Conservation (phyloP, 306 rosid genomes). For the Prosopis cineraria region DNA sequence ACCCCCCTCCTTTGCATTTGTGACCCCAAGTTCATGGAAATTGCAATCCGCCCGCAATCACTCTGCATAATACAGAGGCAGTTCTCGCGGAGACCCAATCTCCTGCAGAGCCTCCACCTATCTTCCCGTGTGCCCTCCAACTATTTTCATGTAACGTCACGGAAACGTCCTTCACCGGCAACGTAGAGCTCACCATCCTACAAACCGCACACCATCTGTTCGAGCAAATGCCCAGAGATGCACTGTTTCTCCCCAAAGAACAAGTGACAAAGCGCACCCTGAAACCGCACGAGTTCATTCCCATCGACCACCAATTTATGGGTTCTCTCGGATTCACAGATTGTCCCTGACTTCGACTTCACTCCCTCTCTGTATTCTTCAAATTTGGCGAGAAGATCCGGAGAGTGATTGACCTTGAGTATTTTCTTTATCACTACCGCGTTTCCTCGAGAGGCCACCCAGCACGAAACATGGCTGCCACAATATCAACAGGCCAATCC, state of each 20-base stretch:
- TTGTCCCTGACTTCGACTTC: neutral
- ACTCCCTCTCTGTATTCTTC: slow-evolving; percentile 11
- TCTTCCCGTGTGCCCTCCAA: slow-evolving; percentile 40
- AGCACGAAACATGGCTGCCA: neutral
- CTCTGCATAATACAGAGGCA: slow-evolving; percentile 40
- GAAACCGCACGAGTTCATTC: neutral
- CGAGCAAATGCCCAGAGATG: neutral
- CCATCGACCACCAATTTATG: slow-evolving; percentile 6
- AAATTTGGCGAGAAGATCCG: neutral
- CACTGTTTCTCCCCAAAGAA: neutral
- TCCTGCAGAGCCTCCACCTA: neutral
- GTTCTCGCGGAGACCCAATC: slow-evolving; percentile 11
- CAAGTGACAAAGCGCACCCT: neutral
- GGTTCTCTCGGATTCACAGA: neutral
- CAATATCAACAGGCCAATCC: neutral
- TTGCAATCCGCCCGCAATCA: slow-evolving; percentile 35
- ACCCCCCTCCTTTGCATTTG: slow-evolving; percentile 21
- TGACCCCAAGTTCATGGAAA: slow-evolving; percentile 6
- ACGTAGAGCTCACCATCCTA: slow-evolving; percentile 18
- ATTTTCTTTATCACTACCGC: neutral
- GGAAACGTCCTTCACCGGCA: neutral
- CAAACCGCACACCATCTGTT: slow-evolving; percentile 33
- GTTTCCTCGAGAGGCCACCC: neutral
- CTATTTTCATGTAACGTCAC: slow-evolving; percentile 22
- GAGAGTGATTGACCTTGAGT: slow-evolving; percentile 6